Conservation (phyloP, 2,329 filamentous ascomycete species). For the Claviceps paspali region DNA sequence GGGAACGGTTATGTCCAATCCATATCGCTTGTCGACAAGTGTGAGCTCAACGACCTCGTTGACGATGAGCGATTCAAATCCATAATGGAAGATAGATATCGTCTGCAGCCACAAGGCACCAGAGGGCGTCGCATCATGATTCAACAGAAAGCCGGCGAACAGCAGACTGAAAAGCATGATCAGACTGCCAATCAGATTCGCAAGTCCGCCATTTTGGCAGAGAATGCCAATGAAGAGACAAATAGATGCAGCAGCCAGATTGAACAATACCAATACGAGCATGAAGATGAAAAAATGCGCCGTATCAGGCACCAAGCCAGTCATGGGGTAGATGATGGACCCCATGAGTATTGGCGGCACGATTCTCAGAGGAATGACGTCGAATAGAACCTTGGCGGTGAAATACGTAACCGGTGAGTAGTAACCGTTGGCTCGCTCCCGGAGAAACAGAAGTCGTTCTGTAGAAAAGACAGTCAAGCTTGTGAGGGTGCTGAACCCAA, state of each 20-base stretch:
- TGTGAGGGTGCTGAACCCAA: constrained; percentile 92
- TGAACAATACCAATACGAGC: constrained; percentile 85
- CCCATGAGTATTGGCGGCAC: constrained; percentile 93
- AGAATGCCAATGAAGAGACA: constrained; percentile 94
- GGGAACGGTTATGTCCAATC: constrained; percentile 89
- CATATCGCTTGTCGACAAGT: constrained; percentile 86
- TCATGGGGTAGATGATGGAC: constrained; percentile 95
- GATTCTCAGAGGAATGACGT: constrained; percentile 85
- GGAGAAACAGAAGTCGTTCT: constrained; percentile 78
- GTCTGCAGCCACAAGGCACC: constrained; percentile 81
- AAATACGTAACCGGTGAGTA: constrained; percentile 93
- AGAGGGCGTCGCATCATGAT: constrained; percentile 81
- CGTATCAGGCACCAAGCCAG: constrained; percentile 69
- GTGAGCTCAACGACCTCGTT: constrained; percentile 89
- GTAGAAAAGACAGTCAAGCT: constrained; percentile 86
- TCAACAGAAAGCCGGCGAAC: constrained; percentile 85
- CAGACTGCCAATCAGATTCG: constrained; percentile 82
- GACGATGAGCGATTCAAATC: constrained; percentile 89
- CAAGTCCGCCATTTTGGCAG: constrained; percentile 80
- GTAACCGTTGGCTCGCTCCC: constrained; percentile 92
- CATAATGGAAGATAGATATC: constrained; percentile 96
- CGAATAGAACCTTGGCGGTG: constrained; percentile 90
- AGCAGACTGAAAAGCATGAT: constrained; percentile 96
- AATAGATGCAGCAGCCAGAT: constrained; percentile 82
- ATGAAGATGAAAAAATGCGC: constrained; percentile 84